Base-by-base conservation (phyloP, 2,329 filamentous ascomycete genomes). In the Clonostachys rosea region DNA sequence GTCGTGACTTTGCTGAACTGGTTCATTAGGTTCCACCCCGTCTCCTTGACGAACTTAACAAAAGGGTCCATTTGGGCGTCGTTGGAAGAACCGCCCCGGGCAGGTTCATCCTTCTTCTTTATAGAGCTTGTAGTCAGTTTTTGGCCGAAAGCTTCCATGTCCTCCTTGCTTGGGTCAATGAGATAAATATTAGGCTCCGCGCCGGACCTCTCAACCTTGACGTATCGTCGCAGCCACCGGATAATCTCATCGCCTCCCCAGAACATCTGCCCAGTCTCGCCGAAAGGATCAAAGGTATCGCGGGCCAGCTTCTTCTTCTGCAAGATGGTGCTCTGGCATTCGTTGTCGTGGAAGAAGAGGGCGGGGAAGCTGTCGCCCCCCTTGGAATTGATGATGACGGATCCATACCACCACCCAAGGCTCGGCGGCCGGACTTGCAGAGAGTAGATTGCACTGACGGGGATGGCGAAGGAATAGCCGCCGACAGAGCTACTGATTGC, bases 331-430 rank as follows among this genome's bases (percentile, higher is more conserved):
- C 88, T 95, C 67, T 96, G 88, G 60, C 94, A 99, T 70, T 99
- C 94, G 52, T 84, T 91, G 60, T 99, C 94, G 64, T 99, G 94
- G 69, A 99, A 99, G 70, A 99, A 99, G 2, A 99, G 73, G 0
- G 94, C 91, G 0, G 94, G 94, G 56, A 97, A 96, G 62, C 89
- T 94, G 62, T 97, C 91, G 5, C 95, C 95, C 1, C 87, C 84
- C 12, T 88, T 78, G 2, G 89, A 90, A 63, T 99, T 99, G 70
- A 99, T 89, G 48, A 99, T 86, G 30, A 99, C 70, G 52, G 91
- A 96, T 34, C 94, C 94, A 64, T 95, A 96, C 94, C 94, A 99
- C 95, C 94, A 99, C 14, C 94, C 95, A 8, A 96, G 70, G 63
- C 90, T 96, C 6, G 94, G 95, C 5, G 92, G 92, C 3, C 94